phyloP scores from a whole-genome alignment of 1,284 basidiomycete genomes.

The Malassezia brasiliensis region DNA sequence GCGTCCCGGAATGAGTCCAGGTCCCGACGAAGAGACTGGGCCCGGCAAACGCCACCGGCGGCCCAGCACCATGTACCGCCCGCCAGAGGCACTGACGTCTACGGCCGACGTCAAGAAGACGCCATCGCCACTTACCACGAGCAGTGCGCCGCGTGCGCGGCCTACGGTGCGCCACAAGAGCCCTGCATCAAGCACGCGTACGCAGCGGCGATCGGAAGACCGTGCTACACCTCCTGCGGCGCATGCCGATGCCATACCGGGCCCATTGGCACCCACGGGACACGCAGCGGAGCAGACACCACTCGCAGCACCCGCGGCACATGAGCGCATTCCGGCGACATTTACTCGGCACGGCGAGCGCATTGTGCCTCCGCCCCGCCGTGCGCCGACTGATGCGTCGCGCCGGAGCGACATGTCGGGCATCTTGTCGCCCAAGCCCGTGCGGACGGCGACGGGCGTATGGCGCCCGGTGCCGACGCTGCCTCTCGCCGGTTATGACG shows the following conservation, averaged over 20 bases:
- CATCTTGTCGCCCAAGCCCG: constrained; percentile 13
- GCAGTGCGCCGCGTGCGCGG: neutral
- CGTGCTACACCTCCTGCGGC: too few species aligned
- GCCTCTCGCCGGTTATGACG: neutral
- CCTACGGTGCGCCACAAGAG: neutral
- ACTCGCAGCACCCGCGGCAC: too few species aligned
- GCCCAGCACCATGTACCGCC: constrained; percentile 35
- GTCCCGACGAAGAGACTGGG: constrained; percentile 11
- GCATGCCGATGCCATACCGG: neutral
- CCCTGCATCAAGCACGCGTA: neutral
- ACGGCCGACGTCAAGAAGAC: constrained; percentile 13
- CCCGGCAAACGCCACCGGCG: constrained; percentile 34
- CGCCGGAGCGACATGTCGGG: neutral
- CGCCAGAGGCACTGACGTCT: constrained; percentile 30
- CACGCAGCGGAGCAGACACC: too few species aligned
- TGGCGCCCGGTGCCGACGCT: neutral
- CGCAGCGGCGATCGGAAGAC: neutral
- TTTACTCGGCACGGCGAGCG: constrained; percentile 17
- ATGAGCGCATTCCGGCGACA: constrained; percentile 3
- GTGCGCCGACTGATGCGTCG: neutral
- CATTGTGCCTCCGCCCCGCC: constrained; percentile 5
- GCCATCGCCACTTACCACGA: neutral
- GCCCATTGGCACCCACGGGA: neutral
- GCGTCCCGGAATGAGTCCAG: too few species aligned
- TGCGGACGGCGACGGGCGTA: constrained; percentile 8